phyloP scores from a whole-genome alignment of 331 rosid genomes.

The Prunus yedoensis region DNA sequence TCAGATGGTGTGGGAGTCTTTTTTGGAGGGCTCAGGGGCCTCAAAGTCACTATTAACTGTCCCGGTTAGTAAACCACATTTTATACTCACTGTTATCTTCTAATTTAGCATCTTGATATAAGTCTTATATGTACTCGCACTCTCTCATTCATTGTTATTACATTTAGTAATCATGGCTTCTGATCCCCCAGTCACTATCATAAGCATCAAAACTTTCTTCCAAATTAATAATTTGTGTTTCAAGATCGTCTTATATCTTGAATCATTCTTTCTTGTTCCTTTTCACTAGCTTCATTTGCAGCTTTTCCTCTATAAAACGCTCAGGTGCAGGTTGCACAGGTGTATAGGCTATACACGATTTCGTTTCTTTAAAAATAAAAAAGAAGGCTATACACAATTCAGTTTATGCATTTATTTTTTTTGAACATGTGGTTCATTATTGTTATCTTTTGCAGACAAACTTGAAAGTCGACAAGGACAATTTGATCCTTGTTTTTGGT shows the following conservation, averaged over 20 bases:
- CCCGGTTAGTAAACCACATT: slow-evolving; percentile 56
- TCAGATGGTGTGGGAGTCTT: slow-evolving; percentile 96
- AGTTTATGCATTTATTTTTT: background rate
- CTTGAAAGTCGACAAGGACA: slow-evolving; percentile 71
- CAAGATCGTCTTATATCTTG: background rate
- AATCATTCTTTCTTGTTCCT: slow-evolving; percentile 1
- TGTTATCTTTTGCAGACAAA: slow-evolving; percentile 59
- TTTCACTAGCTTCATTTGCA: slow-evolving; percentile 11
- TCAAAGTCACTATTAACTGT: slow-evolving; percentile 66
- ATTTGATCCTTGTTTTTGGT: slow-evolving; percentile 66
- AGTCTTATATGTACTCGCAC: background rate
- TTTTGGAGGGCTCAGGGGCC: slow-evolving; percentile 55
- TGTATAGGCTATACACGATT: background rate
- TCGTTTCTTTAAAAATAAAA: no score
- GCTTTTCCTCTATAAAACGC: slow-evolving; percentile 19
- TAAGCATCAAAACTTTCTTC: background rate
- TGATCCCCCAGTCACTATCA: background rate
- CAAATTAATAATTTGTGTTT: background rate
- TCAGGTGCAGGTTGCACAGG: slow-evolving; percentile 11
- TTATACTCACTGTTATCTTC: slow-evolving; percentile 8
- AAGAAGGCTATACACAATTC: background rate
- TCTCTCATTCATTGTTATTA: background rate
- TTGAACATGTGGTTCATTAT: slow-evolving; percentile 11
- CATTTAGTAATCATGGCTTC: background rate
- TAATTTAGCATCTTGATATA: slow-evolving; percentile 1